Conservation (phyloP, 2,329 filamentous ascomycete species). For the Coniella vitis region DNA sequence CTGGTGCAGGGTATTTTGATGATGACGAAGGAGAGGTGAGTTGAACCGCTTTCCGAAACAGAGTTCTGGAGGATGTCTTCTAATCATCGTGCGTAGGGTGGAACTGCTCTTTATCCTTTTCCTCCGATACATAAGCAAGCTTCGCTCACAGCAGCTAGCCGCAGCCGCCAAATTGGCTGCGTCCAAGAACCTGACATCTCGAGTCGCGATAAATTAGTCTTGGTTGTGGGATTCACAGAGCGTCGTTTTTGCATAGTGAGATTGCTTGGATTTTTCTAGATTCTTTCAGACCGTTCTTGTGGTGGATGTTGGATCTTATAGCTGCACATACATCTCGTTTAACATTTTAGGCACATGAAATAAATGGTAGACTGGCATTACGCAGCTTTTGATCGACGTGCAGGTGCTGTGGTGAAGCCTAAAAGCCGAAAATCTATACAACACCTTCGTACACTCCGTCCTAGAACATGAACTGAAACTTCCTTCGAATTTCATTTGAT, state of each 20-base stretch:
- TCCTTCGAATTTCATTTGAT: no score
- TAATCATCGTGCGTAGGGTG: conserved; percentile 47
- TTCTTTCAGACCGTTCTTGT: no score
- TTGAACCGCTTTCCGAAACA: neutral
- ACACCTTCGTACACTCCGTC: no score
- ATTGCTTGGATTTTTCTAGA: no score
- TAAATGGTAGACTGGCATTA: no score
- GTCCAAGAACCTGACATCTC: conserved; percentile 40
- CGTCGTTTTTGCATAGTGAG: no score
- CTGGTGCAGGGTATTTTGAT: conserved; percentile 93
- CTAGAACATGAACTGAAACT: no score
- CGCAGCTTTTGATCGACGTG: neutral
- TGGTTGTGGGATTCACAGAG: neutral
- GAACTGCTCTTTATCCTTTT: conserved; percentile 83
- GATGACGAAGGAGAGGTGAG: conserved; percentile 96
- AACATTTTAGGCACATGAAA: no score
- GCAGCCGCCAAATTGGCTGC: conserved; percentile 59
- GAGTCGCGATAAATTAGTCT: conserved; percentile 25
- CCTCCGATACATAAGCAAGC: conserved; percentile 69
- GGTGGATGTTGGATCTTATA: no score
- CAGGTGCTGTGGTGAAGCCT: neutral
- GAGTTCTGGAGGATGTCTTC: neutral
- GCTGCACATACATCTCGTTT: no score
- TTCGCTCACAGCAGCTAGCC: conserved; percentile 63
- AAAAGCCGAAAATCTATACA: no score